Conservation (phyloP, 371 early-diverging fungal species). For the Mortierella sp. region DNA sequence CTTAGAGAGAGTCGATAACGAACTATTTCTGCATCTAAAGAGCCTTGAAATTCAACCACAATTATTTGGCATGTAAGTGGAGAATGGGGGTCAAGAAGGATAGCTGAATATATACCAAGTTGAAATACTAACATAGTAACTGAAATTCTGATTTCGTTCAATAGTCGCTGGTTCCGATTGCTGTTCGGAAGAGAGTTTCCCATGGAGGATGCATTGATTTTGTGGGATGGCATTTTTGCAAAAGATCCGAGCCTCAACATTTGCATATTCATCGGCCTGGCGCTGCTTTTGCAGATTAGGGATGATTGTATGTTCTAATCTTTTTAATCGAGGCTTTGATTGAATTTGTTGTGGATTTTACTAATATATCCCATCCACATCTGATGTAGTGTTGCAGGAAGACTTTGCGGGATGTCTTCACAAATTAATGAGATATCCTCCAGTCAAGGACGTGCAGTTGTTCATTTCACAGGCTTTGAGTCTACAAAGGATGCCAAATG, state of each 20-base stretch:
- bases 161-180: conserved; percentile 92
- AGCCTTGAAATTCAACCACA: conserved; percentile 91
- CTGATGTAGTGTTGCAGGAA: conserved; percentile 69
- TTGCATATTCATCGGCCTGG: conserved; percentile 85
- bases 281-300: conserved; percentile 80
- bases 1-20: conserved; percentile 76
- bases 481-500: conserved; percentile 65
- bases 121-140: neutral
- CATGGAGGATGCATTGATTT: conserved; percentile 72
- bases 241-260: conserved; percentile 79
- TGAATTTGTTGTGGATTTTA: neutral
- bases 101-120: no score
- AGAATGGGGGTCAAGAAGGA: neutral
- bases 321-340: neutral
- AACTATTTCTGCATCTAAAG: conserved; percentile 77
- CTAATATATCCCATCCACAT: neutral
- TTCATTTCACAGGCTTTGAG: conserved; percentile 77
- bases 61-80: conserved; percentile 87
- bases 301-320: conserved; percentile 72
- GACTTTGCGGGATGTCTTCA: conserved; percentile 86
- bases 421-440: conserved; percentile 82
- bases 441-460: conserved; percentile 64
- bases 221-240: conserved; percentile 94
- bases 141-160: neutral
- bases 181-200: conserved; percentile 92